Percentiles rank a stretch among this genome's conserved stretches.
phyloP scores from a whole-genome alignment of 164 flowering plant species.

The Stephania japonica region DNA sequence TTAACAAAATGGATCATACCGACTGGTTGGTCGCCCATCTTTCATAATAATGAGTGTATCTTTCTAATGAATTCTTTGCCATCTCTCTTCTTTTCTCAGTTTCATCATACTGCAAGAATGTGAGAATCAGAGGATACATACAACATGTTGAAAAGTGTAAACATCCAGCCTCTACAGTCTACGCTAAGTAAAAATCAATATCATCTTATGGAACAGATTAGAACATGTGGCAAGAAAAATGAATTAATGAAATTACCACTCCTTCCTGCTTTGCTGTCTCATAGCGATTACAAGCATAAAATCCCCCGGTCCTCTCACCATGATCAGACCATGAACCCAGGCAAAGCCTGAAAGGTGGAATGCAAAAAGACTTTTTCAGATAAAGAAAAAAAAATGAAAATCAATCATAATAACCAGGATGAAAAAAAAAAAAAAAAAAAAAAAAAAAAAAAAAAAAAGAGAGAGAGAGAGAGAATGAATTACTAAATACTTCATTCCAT shows the following conservation, averaged over 20 bases:
- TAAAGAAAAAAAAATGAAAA: neutral
- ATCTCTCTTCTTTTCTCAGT: conserved; percentile 69
- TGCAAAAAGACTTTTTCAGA: neutral
- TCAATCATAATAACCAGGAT: neutral
- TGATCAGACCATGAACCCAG: conserved; percentile 97
- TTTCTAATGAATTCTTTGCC: conserved; percentile 77
- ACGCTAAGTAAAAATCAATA: neutral
- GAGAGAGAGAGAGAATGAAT: neutral
- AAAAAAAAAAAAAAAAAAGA: neutral
- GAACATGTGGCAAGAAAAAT: neutral
- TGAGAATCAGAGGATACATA: conserved; percentile 20
- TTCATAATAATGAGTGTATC: conserved; percentile 89
- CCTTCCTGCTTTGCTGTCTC: conserved; percentile 94
- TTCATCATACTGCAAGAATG: conserved; percentile 55
- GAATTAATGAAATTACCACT: conserved; percentile 33
- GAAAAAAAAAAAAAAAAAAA: too few species aligned
- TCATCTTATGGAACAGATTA: neutral
- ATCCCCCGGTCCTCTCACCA: conserved; percentile 94
- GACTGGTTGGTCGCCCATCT: conserved; percentile 89
- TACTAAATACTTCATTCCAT: neutral
- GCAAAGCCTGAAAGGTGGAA: conserved; percentile 63
- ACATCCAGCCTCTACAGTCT: neutral
- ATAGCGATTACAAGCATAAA: conserved; percentile 94
- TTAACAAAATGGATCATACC: conserved; percentile 33
- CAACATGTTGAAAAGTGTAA: neutral